phyloP scores from a whole-genome alignment of 192 early-diverging fungal species.

The Gamsiella multidivaricata region DNA sequence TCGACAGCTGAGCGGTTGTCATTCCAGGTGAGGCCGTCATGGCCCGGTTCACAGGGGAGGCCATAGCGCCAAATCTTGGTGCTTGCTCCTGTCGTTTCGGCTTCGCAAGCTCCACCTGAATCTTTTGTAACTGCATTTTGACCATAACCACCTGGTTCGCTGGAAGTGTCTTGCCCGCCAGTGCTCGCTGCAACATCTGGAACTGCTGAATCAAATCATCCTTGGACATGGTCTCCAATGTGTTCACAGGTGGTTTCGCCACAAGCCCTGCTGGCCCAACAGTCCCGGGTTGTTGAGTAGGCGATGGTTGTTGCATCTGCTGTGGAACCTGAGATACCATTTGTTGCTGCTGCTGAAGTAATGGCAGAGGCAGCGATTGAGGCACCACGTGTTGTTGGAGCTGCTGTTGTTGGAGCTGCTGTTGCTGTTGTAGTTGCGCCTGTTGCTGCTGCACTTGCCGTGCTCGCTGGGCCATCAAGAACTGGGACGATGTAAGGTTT shows the following conservation, averaged over 20 bases:
- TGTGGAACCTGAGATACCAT: slow-evolving; percentile 5
- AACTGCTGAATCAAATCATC: slow-evolving; percentile 24
- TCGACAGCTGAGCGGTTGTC: not conserved
- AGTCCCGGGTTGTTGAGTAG: not conserved
- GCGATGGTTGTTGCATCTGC: slow-evolving; percentile 4
- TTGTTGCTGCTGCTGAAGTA: slow-evolving; percentile 5
- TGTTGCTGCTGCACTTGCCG: slow-evolving; percentile 7
- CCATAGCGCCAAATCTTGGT: slow-evolving; percentile 1
- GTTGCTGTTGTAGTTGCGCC: slow-evolving; percentile 19
- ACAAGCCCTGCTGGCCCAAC: not conserved
- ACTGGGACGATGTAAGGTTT: slow-evolving; percentile 17
- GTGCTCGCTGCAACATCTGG: slow-evolving; percentile 10
- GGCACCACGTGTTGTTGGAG: not conserved
- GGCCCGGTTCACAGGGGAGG: not conserved
- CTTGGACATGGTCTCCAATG: slow-evolving; percentile 18
- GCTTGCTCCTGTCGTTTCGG: slow-evolving; percentile 26
- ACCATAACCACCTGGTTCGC: not conserved
- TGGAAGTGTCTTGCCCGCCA: slow-evolving; percentile 5
- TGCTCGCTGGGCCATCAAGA: slow-evolving; percentile 13
- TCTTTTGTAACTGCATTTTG: slow-evolving; percentile 36
- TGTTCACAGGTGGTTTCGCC: not conserved
- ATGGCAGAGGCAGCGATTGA: slow-evolving; percentile 4
- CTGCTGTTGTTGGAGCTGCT: slow-evolving; percentile 8
- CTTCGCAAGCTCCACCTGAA: slow-evolving; percentile 26
- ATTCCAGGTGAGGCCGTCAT: not conserved